A percentile compares a stretch with the other conserved stretches of the same genome.
phyloP scores from a whole-genome alignment of 192 early-diverging fungal genomes.

The Lobosporangium transversale region DNA sequence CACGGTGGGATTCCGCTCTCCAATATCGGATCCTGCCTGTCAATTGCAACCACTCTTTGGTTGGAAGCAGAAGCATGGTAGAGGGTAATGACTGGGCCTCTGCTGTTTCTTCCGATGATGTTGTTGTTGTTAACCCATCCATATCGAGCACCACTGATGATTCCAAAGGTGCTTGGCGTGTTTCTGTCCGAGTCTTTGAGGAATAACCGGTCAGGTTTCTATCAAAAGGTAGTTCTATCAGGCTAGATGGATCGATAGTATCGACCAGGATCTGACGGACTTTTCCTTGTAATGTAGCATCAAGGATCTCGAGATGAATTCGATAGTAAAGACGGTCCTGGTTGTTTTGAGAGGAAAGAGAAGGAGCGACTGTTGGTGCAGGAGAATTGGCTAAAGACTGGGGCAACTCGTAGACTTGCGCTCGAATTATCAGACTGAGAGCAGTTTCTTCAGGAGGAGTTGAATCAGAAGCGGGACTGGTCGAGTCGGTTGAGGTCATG shows the following conservation, averaged over 20 bases:
- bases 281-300: not conserved
- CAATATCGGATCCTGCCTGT: conserved; percentile 32
- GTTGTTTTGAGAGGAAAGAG: not conserved
- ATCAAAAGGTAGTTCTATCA: conserved; percentile 36
- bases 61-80: conserved; percentile 44
- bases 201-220: conserved; percentile 40
- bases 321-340: conserved; percentile 28
- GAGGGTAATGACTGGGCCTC: not conserved
- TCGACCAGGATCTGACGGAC: conserved; percentile 11
- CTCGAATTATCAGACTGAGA: conserved; percentile 26
- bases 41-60: conserved; percentile 30
- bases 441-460: conserved; percentile 30
- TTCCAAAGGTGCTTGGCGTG: conserved; percentile 13
- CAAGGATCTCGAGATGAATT: conserved; percentile 33
- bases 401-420: conserved; percentile 32
- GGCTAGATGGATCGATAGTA: conserved; percentile 10
- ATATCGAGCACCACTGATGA: conserved; percentile 31
- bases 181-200: conserved; percentile 31
- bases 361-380: not conserved
- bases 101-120: not conserved
- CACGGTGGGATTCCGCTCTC: conserved; percentile 41
- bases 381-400: not conserved
- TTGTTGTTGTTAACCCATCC: conserved; percentile 1
- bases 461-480: not conserved
- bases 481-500: not conserved